phyloP scores from a whole-genome alignment of 169 alveolate species.

The Babesia bovis region DNA sequence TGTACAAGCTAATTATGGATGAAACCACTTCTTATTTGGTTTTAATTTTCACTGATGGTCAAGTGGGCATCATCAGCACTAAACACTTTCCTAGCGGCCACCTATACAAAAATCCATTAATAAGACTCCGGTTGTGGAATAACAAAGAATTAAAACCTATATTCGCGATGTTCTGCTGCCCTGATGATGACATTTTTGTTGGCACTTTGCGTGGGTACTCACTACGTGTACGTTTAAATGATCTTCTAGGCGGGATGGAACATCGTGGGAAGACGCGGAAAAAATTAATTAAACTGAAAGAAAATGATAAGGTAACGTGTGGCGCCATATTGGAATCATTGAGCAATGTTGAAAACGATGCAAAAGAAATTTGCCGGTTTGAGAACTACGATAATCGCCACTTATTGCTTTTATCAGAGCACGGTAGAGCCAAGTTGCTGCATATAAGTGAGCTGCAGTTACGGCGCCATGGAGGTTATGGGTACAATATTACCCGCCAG shows the following conservation, averaged over 20 bases:
- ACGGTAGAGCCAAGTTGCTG: slow-evolving; percentile 53
- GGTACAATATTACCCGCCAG: slow-evolving; percentile 47
- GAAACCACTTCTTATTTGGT: slow-evolving; percentile 10
- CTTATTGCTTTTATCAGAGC: slow-evolving; percentile 18
- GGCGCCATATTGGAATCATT: slow-evolving; percentile 31
- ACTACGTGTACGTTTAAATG: slow-evolving; percentile 13
- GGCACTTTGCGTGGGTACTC: slow-evolving; percentile 26
- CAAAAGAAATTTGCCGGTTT: background rate
- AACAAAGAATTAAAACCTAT: slow-evolving; percentile 1
- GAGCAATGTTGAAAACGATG: background rate
- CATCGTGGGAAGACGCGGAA: slow-evolving; percentile 9
- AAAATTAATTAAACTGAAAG: slow-evolving; percentile 6
- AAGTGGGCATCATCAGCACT: slow-evolving; percentile 7
- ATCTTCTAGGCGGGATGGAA: slow-evolving; percentile 17
- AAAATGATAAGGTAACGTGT: slow-evolving; percentile 20
- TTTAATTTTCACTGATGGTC: slow-evolving; percentile 29
- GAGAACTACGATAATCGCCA: background rate
- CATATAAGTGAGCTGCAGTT: slow-evolving; percentile 33
- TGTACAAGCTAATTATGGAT: background rate
- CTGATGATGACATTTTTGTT: slow-evolving; percentile 8
- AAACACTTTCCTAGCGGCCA: background rate
- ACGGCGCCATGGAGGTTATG: slow-evolving; percentile 45
- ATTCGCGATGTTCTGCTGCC: slow-evolving; percentile 1
- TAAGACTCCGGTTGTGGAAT: slow-evolving; percentile 12
- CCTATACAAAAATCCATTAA: background rate